Percentiles rank a stretch among this genome's conserved stretches.
These are phyloP conservation scores for Xylaria sp. DNA, from an alignment of 2,329 filamentous ascomycete genomes.

Conservation along the genomic window DNA sequence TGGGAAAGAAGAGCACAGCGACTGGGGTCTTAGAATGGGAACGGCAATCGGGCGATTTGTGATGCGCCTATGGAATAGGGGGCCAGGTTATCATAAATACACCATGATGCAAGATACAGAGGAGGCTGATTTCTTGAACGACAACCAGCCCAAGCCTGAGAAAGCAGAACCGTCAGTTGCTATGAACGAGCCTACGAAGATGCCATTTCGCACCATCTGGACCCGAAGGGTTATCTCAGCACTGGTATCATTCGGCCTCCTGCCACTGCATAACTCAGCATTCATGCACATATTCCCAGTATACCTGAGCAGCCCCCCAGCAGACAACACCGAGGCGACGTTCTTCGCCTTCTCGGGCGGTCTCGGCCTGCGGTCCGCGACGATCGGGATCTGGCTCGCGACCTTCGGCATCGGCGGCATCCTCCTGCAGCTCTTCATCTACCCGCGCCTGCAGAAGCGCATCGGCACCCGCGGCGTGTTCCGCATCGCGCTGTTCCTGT, in stretches of 20 bases:
- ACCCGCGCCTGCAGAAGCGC: conserved; percentile 61
- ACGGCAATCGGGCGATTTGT: conserved; percentile 23
- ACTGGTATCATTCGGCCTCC: conserved; percentile 49
- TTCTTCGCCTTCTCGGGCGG: conserved; percentile 63
- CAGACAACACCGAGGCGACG: conserved; percentile 46
- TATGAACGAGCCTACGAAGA: background rate
- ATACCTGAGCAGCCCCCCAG: conserved; percentile 62
- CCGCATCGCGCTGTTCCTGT: conserved; percentile 61
- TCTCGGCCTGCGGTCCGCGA: conserved; percentile 54
- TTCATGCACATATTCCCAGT: conserved; percentile 69
- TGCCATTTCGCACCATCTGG: conserved; percentile 35
- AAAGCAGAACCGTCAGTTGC: conserved; percentile 17
- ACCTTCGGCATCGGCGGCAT: conserved; percentile 67
- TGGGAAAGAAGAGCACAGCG: conserved; percentile 36
- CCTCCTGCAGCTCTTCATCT: conserved; percentile 65
- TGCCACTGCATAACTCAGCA: conserved; percentile 67
- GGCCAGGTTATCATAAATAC: conserved; percentile 6
- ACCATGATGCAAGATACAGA: conserved; percentile 18
- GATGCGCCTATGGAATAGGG: conserved; percentile 19
- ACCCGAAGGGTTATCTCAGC: conserved; percentile 44
- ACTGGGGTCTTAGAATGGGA: conserved; percentile 31
- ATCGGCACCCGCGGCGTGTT: conserved; percentile 66
- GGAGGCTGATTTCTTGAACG: conserved; percentile 28
- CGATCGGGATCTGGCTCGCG: conserved; percentile 53
- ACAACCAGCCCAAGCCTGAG: conserved; percentile 17